A percentile compares a stretch with the other conserved stretches of the same genome.
Evolutionary conservation across 768 basidiomycete genomes (phyloP).

Genomic region (Serendipita vermifera): DNA sequence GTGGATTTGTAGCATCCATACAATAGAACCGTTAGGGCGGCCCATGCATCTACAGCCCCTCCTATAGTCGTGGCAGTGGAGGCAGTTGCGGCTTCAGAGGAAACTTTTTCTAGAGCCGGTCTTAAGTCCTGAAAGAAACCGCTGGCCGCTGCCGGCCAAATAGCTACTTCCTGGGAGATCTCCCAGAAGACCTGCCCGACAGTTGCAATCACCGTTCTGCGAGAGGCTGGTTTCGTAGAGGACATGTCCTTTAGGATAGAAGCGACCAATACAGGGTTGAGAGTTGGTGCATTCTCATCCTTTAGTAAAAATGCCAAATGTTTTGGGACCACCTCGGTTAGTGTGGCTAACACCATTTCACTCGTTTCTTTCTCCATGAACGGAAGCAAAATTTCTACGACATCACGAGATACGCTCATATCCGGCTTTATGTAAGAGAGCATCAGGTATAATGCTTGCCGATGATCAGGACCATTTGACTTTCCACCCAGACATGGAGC

Average conservation of each 20-base stretch:
- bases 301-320: slow-evolving; percentile 49
- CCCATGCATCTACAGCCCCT: slow-evolving; percentile 28
- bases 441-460: slow-evolving; percentile 70
- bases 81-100: background rate
- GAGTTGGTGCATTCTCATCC: slow-evolving; percentile 24
- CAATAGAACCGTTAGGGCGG: slow-evolving; percentile 35
- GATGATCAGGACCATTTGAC: slow-evolving; percentile 77
- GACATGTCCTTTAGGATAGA: slow-evolving; percentile 61
- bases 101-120: background rate
- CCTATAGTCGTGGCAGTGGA: background rate
- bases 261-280: slow-evolving; percentile 34
- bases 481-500: slow-evolving; percentile 71
- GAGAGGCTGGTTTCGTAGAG: slow-evolving; percentile 44
- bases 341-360: slow-evolving; percentile 44
- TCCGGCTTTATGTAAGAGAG: slow-evolving; percentile 41
- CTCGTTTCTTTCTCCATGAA: slow-evolving; percentile 64
- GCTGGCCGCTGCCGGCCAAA: background rate
- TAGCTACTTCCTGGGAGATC: slow-evolving; percentile 15
- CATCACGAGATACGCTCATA: slow-evolving; percentile 33
- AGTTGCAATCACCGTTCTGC: slow-evolving; percentile 49
- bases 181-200: slow-evolving; percentile 50
- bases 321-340: slow-evolving; percentile 40
- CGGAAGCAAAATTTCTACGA: slow-evolving; percentile 29
- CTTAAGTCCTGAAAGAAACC: background rate
- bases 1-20: slow-evolving; percentile 18